Conservation (phyloP, 2,329 filamentous ascomycete genomes). For the Scopulariopsis brevicaulis region DNA sequence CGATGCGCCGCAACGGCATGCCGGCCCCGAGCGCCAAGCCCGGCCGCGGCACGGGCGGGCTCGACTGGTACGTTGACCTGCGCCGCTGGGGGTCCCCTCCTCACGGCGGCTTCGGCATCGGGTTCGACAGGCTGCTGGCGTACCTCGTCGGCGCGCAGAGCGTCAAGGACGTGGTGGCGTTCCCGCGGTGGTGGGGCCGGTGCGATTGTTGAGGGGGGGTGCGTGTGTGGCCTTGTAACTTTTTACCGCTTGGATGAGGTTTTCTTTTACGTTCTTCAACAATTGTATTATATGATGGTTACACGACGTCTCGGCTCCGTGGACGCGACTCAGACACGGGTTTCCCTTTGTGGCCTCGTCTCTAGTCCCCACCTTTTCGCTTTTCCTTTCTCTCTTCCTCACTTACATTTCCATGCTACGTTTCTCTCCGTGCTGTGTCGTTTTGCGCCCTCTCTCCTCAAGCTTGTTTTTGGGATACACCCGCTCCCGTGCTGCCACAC, state of each 20-base stretch:
- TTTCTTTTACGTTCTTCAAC: neutral
- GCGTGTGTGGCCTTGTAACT: neutral
- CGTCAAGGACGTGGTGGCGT: conserved; percentile 75
- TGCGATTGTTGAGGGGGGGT: conserved; percentile 38
- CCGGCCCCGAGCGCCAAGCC: conserved; percentile 17
- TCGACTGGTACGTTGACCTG: conserved; percentile 84
- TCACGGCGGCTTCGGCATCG: conserved; percentile 83
- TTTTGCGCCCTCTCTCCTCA: neutral
- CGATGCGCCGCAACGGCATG: conserved; percentile 61
- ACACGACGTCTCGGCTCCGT: neutral
- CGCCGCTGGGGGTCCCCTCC: conserved; percentile 84
- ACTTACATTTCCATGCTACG: neutral
- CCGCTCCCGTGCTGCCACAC: neutral
- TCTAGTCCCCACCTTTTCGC: neutral
- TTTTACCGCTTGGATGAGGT: neutral
- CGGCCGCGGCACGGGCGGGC: conserved; percentile 12
- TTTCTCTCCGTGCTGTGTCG: neutral
- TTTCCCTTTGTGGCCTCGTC: neutral
- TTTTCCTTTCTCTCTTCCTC: neutral
- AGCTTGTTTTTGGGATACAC: neutral
- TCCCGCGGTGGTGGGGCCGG: conserved; percentile 62
- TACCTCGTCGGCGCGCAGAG: conserved; percentile 76
- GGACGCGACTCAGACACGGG: neutral
- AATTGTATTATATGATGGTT: neutral
- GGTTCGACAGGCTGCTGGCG: conserved; percentile 76